phyloP scores from a whole-genome alignment of 306 rosid species.

The Cicer judaicum region DNA sequence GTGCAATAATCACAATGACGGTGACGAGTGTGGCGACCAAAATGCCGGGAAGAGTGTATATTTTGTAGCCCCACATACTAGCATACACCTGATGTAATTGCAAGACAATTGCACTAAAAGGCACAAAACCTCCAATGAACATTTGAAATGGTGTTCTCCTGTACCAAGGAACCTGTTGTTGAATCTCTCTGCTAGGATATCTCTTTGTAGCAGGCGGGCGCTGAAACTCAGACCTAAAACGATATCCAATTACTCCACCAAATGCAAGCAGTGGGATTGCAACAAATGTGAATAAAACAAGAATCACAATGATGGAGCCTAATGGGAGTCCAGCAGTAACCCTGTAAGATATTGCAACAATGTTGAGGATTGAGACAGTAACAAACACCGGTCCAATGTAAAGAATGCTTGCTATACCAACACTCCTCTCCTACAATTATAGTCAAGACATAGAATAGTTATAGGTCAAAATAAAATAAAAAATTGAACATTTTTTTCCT shows the following conservation, averaged over 20 bases:
- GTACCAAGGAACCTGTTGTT: conserved; percentile 76
- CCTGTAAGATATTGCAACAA: conserved; percentile 66
- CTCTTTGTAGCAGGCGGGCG: conserved; percentile 64
- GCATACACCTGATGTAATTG: conserved; percentile 75
- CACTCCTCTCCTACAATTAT: conserved; percentile 70
- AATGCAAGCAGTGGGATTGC: conserved; percentile 78
- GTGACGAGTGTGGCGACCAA: conserved; percentile 63
- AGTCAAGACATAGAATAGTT: conserved; percentile 36
- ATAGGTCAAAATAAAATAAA: conserved; percentile 7
- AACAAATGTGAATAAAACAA: conserved; percentile 58
- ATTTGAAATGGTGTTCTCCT: conserved; percentile 77
- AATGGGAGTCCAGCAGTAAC: conserved; percentile 75
- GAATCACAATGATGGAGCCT: conserved; percentile 70
- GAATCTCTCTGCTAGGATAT: conserved; percentile 63
- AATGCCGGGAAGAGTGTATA: conserved; percentile 74
- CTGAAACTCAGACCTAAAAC: conserved; percentile 66
- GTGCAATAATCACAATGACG: conserved; percentile 55
- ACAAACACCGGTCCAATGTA: conserved; percentile 77
- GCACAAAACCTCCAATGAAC: conserved; percentile 79
- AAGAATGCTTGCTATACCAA: conserved; percentile 68
- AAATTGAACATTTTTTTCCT: conserved; percentile 27
- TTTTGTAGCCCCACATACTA: conserved; percentile 87
- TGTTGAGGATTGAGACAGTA: conserved; percentile 62
- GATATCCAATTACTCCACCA: conserved; percentile 79
- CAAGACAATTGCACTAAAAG: conserved; percentile 72